phyloP scores from a whole-genome alignment of 345 rosid species.

The Theobroma cacao region DNA sequence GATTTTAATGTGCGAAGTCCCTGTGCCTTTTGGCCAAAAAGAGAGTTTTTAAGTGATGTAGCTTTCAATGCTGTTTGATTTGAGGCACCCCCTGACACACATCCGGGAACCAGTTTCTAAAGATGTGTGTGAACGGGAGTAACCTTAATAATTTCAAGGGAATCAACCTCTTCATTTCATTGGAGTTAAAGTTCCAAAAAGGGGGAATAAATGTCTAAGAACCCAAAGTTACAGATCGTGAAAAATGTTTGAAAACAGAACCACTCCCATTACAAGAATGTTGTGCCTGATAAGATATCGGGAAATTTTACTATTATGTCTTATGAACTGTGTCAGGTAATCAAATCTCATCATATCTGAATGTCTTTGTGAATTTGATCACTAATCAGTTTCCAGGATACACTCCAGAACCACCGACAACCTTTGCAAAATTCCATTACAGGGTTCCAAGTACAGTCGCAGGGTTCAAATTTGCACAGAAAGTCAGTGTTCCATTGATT shows the following conservation, averaged over 20 bases:
- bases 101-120: neutral
- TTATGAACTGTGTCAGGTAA: neutral
- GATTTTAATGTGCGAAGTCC: conserved; percentile 9
- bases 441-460: neutral
- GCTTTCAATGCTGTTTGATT: conserved; percentile 3
- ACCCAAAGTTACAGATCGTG: neutral
- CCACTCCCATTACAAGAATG: neutral
- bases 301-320: neutral
- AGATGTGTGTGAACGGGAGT: neutral
- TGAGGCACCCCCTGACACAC: no score
- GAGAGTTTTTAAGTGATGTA: neutral
- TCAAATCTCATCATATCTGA: neutral
- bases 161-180: neutral
- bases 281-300: neutral
- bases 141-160: neutral
- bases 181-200: neutral
- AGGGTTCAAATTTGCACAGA: neutral
- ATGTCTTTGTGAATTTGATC: neutral
- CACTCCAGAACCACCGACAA: neutral
- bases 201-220: neutral
- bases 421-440: neutral
- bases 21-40: neutral
- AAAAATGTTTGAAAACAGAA: neutral
- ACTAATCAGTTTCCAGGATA: neutral
- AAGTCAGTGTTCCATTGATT: neutral